Percentiles rank a stretch among this genome's conserved stretches.
phyloP scores from a whole-genome alignment of 495 filamentous ascomycete genomes.

The Trichoderma asperelloides region DNA sequence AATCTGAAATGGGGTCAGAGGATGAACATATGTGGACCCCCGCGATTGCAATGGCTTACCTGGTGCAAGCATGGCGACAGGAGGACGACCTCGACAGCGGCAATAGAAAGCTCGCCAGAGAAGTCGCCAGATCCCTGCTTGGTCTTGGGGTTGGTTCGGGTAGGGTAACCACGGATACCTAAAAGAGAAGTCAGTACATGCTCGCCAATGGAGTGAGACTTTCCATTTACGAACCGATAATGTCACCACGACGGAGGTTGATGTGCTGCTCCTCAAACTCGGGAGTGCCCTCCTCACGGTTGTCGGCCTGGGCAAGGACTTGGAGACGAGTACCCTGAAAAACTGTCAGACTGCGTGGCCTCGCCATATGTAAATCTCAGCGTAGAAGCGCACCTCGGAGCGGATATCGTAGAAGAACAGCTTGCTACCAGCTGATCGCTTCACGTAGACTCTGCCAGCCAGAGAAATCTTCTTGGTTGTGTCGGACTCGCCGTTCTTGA shows the following conservation, averaged over 20 bases:
- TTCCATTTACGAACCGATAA: constrained; percentile 45
- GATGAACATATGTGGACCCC: not conserved
- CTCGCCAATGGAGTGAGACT: not conserved
- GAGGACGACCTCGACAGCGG: constrained; percentile 75
- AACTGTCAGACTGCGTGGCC: constrained; percentile 23
- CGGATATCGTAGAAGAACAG: constrained; percentile 90
- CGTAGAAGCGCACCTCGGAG: constrained; percentile 36
- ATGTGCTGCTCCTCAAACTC: constrained; percentile 84
- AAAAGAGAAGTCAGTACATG: not conserved
- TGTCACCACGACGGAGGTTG: constrained; percentile 80
- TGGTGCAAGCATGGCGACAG: constrained; percentile 89
- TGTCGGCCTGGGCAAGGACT: constrained; percentile 81
- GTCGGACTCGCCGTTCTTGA: constrained; percentile 78
- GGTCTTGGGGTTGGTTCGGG: constrained; percentile 83
- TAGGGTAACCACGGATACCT: constrained; percentile 74
- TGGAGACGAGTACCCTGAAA: constrained; percentile 64
- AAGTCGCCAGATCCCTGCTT: constrained; percentile 54
- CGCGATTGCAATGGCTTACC: constrained; percentile 11
- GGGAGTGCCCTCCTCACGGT: constrained; percentile 47
- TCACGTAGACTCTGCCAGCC: constrained; percentile 81
- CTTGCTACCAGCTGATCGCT: constrained; percentile 73
- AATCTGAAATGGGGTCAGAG: constrained; percentile 29
- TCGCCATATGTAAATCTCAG: constrained; percentile 18
- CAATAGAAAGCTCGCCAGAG: constrained; percentile 80
- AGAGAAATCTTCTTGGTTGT: constrained; percentile 63